Conservation (phyloP, 148 eudicot species). For the Silene uniflora region DNA sequence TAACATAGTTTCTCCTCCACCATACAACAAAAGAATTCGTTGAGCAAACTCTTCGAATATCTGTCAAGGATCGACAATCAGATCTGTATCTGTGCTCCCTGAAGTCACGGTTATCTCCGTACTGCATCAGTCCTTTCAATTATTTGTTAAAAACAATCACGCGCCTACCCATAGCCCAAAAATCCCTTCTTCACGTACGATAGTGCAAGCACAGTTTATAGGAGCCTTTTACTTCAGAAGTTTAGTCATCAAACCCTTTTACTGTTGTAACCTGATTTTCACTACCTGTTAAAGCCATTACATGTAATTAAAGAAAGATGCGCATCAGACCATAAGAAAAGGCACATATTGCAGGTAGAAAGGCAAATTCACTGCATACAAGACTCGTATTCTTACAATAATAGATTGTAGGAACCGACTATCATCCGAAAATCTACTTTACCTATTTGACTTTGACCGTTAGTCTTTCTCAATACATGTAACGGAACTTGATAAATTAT, state of each 20-base stretch:
- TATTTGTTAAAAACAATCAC: neutral
- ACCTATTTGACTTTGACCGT: too few relatives aligned
- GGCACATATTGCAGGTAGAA: neutral
- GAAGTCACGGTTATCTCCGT: neutral
- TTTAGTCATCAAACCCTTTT: conserved; percentile 69
- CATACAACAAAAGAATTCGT: neutral
- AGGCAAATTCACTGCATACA: neutral
- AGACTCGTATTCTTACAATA: too few relatives aligned
- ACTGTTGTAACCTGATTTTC: conserved; percentile 86
- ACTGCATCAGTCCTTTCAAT: neutral
- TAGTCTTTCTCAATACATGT: too few relatives aligned
- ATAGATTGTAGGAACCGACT: too few relatives aligned
- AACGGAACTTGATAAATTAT: too few relatives aligned
- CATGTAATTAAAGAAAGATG: neutral
- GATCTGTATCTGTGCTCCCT: neutral
- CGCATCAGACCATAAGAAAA: neutral
- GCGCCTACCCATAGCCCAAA: conserved; percentile 95
- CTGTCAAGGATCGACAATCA: neutral
- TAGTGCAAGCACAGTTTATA: conserved; percentile 69
- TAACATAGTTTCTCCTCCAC: neutral
- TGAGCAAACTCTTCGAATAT: neutral
- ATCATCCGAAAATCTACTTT: too few relatives aligned
- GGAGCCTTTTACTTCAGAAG: conserved; percentile 86
- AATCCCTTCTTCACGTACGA: too few relatives aligned
- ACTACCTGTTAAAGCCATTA: conserved; percentile 55